These are phyloP conservation scores for Pichia norvegensis DNA, from an alignment of 1,139 yeast species.

Conservation along the genomic window DNA sequence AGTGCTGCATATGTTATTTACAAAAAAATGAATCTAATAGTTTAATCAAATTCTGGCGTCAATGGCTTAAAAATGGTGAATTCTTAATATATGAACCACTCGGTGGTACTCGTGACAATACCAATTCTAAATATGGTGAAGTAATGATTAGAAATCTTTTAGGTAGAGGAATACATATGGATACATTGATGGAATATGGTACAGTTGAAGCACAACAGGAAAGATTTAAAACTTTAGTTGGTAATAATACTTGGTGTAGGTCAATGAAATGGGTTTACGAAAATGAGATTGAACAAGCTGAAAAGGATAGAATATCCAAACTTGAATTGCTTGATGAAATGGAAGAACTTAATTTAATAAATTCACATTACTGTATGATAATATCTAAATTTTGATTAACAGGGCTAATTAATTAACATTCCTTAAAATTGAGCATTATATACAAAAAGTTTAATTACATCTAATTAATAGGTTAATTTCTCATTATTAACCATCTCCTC, in stretches of 20 bases:
- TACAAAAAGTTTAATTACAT: background rate
- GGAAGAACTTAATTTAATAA: constrained; percentile 71
- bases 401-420: background rate
- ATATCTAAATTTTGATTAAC: constrained; percentile 16
- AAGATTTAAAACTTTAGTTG: constrained; percentile 26
- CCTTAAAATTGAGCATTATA: background rate
- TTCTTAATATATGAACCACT: constrained; percentile 81
- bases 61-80: constrained; percentile 28
- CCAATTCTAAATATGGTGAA: constrained; percentile 49
- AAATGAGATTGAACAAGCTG: constrained; percentile 45
- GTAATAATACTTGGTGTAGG: constrained; percentile 32
- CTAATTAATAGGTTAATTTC: background rate
- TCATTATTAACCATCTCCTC: background rate
- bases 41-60: constrained; percentile 40
- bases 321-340: constrained; percentile 83
- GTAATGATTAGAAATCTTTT: constrained; percentile 75
- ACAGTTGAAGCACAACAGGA: constrained; percentile 40
- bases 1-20: constrained; percentile 83
- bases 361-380: constrained; percentile 68
- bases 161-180: constrained; percentile 65
- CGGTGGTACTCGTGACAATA: constrained; percentile 37
- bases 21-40: constrained; percentile 47
- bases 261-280: constrained; percentile 57
- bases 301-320: constrained; percentile 44
- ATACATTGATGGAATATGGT: constrained; percentile 46